Percentiles rank a stretch among this genome's conserved stretches.
Evolutionary conservation across 164 flowering plant species (phyloP).

Genomic region (Piper betle): DNA sequence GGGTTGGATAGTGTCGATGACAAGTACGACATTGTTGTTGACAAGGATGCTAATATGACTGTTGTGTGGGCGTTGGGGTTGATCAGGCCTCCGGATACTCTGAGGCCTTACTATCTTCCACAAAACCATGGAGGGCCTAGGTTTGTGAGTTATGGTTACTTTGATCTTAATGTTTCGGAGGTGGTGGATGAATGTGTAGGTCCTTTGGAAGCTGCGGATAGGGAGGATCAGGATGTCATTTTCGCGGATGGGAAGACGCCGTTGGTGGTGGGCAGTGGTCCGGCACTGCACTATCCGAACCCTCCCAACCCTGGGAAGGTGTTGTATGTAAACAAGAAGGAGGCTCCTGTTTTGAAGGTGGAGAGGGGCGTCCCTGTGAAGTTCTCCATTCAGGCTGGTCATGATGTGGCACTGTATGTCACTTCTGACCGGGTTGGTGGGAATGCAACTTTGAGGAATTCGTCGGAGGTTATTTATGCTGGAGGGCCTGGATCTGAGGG

Average conservation of each 20-base stretch:
- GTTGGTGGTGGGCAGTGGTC: slow-evolving; percentile 52
- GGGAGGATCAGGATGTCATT: slow-evolving; percentile 78
- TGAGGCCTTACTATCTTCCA: slow-evolving; percentile 78
- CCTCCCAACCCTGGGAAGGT: slow-evolving; percentile 88
- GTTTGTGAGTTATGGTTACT: slow-evolving; percentile 39
- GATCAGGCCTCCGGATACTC: slow-evolving; percentile 73
- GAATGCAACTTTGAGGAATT: slow-evolving; percentile 72
- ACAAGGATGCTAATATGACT: slow-evolving; percentile 41
- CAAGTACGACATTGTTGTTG: slow-evolving; percentile 57
- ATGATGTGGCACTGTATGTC: slow-evolving; percentile 82
- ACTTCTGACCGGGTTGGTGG: slow-evolving; percentile 93
- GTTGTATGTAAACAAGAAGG: slow-evolving; percentile 81
- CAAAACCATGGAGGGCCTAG: slow-evolving; percentile 68
- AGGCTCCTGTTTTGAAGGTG: slow-evolving; percentile 79
- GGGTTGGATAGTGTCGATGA: slow-evolving; percentile 40
- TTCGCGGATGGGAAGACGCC: slow-evolving; percentile 67
- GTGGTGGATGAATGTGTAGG: slow-evolving; percentile 69
- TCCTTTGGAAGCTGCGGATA: slow-evolving; percentile 75
- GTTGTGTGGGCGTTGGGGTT: slow-evolving; percentile 89
- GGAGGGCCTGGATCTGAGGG: slow-evolving; percentile 88
- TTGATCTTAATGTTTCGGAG: slow-evolving; percentile 64
- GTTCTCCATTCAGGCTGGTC: slow-evolving; percentile 93
- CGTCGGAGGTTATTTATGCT: slow-evolving; percentile 63
- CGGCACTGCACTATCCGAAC: slow-evolving; percentile 68
- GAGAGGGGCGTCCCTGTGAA: slow-evolving; percentile 92